These are phyloP conservation scores for Boletus sp. DNA, from an alignment of 768 basidiomycete genomes.

Conservation along the genomic window DNA sequence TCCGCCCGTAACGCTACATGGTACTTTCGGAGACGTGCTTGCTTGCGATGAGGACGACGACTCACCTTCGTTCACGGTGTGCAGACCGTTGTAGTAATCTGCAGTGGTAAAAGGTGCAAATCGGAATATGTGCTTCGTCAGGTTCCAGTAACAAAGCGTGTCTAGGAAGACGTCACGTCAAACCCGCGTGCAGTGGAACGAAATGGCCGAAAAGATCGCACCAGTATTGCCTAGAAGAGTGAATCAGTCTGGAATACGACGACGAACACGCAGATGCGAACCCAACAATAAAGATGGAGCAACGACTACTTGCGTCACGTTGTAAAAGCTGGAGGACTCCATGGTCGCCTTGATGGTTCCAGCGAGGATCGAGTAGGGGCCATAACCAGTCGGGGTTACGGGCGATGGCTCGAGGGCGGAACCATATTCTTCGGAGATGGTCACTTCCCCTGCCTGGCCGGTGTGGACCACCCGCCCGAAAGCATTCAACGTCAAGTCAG, in stretches of 20 bases:
- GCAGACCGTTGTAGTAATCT: slow-evolving; percentile 15
- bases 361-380: slow-evolving; percentile 23
- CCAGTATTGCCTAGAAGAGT: slow-evolving; percentile 17
- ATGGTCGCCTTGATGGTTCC: slow-evolving; percentile 35
- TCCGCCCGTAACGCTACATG: slow-evolving; percentile 46
- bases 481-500: slow-evolving; percentile 56
- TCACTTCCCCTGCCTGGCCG: slow-evolving; percentile 44
- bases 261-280: neutral
- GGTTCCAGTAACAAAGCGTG: slow-evolving; percentile 19
- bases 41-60: neutral
- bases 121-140: slow-evolving; percentile 53
- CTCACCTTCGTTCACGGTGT: slow-evolving; percentile 22
- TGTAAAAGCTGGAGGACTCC: slow-evolving; percentile 13
- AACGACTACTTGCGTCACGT: slow-evolving; percentile 13
- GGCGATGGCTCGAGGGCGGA: slow-evolving; percentile 64
- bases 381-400: slow-evolving; percentile 39
- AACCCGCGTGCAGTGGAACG: neutral
- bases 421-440: slow-evolving; percentile 47
- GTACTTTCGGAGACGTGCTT: neutral
- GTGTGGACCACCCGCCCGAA: slow-evolving; percentile 47
- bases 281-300: slow-evolving; percentile 13
- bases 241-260: neutral
- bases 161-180: slow-evolving; percentile 4
- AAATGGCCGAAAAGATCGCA: neutral
- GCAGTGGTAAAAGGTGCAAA: slow-evolving; percentile 37